Percentiles rank a stretch among this genome's conserved stretches.
These are phyloP conservation scores for Lipomyces mesembrius DNA, from an alignment of 805 yeast species.

Conservation along the genomic window DNA sequence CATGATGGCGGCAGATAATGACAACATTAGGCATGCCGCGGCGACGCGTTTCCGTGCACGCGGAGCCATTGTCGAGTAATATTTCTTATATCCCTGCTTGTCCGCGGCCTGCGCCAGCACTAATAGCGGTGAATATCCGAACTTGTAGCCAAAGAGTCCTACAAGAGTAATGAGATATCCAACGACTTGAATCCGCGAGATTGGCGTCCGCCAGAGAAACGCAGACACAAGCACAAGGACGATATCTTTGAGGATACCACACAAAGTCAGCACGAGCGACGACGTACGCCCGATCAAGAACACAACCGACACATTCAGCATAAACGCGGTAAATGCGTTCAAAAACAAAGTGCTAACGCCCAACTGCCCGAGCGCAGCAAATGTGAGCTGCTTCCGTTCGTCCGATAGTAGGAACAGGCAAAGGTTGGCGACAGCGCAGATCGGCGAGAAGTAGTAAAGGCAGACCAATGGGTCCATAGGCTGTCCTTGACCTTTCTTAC, in stretches of 20 bases:
- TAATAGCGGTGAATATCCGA: conserved; percentile 34
- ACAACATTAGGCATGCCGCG: conserved; percentile 9
- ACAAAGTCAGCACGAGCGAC: conserved; percentile 39
- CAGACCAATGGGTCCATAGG: conserved; percentile 42
- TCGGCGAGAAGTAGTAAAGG: conserved; percentile 40
- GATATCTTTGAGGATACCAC: conserved; percentile 41
- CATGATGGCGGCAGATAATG: conserved; percentile 14
- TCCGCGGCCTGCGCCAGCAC: conserved; percentile 25
- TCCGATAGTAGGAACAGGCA: conserved; percentile 26
- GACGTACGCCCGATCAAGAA: conserved; percentile 40
- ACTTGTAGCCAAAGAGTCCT: conserved; percentile 39
- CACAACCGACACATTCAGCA: conserved; percentile 40
- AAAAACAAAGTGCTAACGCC: conserved; percentile 29
- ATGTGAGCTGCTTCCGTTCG: conserved; percentile 27
- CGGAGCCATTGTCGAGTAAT: conserved; percentile 12
- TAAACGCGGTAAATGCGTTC: conserved; percentile 38
- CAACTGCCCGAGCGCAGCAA: conserved; percentile 21
- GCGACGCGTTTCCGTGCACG: conserved; percentile 20
- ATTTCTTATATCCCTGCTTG: conserved; percentile 15
- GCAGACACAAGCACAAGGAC: conserved; percentile 38
- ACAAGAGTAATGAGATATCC: conserved; percentile 39
- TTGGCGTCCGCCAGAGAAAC: conserved; percentile 39
- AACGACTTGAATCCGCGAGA: conserved; percentile 36
- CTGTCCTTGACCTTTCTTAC: conserved; percentile 18
- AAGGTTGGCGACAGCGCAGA: conserved; percentile 36